phyloP scores from a whole-genome alignment of 163 green algal genomes.

The Scenedesmus sp. region DNA sequence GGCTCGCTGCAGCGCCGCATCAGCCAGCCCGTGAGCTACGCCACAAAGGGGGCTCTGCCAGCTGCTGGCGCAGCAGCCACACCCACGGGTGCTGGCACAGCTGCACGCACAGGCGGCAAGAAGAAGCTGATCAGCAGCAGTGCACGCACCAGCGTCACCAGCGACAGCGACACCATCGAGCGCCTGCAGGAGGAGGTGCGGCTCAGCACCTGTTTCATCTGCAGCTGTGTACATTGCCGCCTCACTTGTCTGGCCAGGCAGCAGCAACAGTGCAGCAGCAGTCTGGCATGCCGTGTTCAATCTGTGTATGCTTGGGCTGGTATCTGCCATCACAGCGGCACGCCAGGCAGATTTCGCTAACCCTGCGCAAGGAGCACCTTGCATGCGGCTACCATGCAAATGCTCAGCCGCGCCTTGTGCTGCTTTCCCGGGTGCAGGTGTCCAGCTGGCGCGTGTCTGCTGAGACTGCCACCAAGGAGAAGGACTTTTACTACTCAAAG shows the following conservation, averaged over 20 bases:
- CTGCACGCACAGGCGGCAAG: constrained; percentile 15
- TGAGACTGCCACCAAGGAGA: constrained; percentile 70
- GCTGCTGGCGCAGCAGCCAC: constrained; percentile 17
- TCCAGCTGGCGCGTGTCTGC: constrained; percentile 59
- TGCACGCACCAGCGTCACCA: constrained; percentile 24
- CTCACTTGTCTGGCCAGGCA: background rate
- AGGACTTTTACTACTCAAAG: constrained; percentile 86
- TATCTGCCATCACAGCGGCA: too few species aligned
- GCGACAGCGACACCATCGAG: constrained; percentile 40
- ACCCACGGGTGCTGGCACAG: constrained; percentile 1
- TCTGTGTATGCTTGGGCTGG: background rate
- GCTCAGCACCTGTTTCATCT: background rate
- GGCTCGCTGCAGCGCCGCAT: constrained; percentile 25
- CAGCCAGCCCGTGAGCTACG: constrained; percentile 14
- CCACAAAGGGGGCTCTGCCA: constrained; percentile 30
- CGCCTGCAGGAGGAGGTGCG: constrained; percentile 55
- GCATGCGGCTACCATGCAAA: background rate
- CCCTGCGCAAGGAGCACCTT: too few species aligned
- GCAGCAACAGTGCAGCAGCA: background rate
- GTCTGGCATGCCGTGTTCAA: background rate
- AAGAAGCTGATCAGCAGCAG: constrained; percentile 47
- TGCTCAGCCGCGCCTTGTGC: background rate
- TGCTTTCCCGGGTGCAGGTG: constrained; percentile 50
- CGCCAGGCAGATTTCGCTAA: too few species aligned
- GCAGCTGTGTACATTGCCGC: background rate